phyloP scores from a whole-genome alignment of 192 early-diverging fungal species.

The Podila epicladia region DNA sequence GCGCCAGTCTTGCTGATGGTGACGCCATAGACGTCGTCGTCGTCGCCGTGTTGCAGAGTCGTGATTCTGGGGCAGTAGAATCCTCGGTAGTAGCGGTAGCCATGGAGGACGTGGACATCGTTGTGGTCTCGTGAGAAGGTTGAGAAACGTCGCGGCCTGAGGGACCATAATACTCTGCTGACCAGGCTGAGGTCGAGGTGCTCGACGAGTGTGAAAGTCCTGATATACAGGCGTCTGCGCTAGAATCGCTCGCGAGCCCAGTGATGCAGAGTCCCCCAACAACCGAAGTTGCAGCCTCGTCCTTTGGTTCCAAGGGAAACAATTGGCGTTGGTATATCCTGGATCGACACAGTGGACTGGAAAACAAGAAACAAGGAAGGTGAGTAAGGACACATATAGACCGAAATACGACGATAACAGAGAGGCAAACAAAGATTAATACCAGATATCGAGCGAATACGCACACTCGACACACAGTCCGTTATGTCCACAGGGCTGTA shows the following conservation, averaged over 20 bases:
- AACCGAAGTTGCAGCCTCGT: background rate
- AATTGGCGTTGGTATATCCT: slow-evolving; percentile 47
- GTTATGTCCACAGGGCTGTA: slow-evolving; percentile 59
- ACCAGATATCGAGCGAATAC: slow-evolving; percentile 48
- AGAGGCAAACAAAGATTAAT: slow-evolving; percentile 5
- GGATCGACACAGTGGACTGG: slow-evolving; percentile 41
- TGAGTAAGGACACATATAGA: background rate
- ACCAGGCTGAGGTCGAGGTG: slow-evolving; percentile 25
- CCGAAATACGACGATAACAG: background rate
- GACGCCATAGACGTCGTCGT: background rate
- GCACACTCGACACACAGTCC: slow-evolving; percentile 58
- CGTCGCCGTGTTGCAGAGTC: background rate
- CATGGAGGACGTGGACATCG: background rate
- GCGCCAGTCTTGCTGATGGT: background rate
- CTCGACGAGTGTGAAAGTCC: slow-evolving; percentile 25
- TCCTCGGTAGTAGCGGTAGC: background rate
- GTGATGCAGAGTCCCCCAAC: slow-evolving; percentile 23
- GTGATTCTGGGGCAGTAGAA: background rate
- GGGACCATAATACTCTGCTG: slow-evolving; percentile 40
- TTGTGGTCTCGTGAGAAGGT: background rate
- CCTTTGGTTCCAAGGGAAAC: slow-evolving; percentile 21
- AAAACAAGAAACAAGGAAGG: background rate
- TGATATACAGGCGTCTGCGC: background rate
- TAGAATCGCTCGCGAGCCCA: slow-evolving; percentile 7
- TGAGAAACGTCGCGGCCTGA: background rate